Percentiles rank a stretch among this genome's conserved stretches.
These are phyloP conservation scores for Grigorovia yakushimaensis DNA, from an alignment of 805 yeast species.

Conservation along the genomic window DNA sequence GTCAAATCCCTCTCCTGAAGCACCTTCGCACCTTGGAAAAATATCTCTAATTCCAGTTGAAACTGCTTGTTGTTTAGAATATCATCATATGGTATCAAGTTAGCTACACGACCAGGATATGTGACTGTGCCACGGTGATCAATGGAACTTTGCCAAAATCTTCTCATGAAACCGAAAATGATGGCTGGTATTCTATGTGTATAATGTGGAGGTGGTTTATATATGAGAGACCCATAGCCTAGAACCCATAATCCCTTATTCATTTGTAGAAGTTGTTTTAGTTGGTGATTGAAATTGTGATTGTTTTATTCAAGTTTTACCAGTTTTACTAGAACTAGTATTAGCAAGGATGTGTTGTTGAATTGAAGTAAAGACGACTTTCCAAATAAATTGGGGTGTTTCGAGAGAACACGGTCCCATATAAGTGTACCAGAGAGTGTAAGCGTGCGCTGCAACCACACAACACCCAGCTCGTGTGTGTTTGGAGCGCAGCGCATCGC, in stretches of 20 bases:
- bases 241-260: slow-evolving; percentile 54
- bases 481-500: no score
- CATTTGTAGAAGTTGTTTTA: no score
- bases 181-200: slow-evolving; percentile 59
- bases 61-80: slow-evolving; percentile 35
- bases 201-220: slow-evolving; percentile 78
- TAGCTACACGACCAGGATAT: slow-evolving; percentile 83
- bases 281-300: no score
- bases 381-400: no score
- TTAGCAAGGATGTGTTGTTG: no score
- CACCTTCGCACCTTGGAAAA: slow-evolving; percentile 1
- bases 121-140: slow-evolving; percentile 88
- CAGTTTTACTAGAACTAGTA: no score
- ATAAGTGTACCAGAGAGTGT: no score
- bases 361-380: no score
- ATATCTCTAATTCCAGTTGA: slow-evolving; percentile 32
- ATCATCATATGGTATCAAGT: slow-evolving; percentile 55
- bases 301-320: no score
- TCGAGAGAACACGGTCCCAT: no score
- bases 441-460: no score
- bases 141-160: slow-evolving; percentile 86
- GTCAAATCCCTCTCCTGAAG: slow-evolving; percentile 34
- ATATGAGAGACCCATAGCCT: slow-evolving; percentile 84
- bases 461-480: no score
- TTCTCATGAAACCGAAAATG: slow-evolving; percentile 62